Evolutionary conservation across 1,284 basidiomycete species (phyloP), one percentile per base, ranked within the genome.

Genomic region (Moesziomyces aphidis): DNA sequence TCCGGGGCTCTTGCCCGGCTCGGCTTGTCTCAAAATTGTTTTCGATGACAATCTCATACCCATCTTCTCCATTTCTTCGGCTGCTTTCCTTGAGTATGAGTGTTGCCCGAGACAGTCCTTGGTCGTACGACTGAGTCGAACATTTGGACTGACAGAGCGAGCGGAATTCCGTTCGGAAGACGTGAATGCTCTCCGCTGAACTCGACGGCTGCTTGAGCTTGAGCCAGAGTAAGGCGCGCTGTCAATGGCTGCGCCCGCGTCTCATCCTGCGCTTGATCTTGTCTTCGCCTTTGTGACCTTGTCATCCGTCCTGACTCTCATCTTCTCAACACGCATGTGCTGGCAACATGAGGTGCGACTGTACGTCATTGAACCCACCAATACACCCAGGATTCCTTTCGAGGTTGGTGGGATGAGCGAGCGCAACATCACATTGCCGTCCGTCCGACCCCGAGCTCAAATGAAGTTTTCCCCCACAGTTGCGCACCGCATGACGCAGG

Each of bases 1-100:
- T 42, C 47, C 36, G 39, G 19, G 55, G 24, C 34, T 42, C 34
- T 42, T 23, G 21, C 39, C 48, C 19, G 50, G 47, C 39, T 13
- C 39, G 19, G 39, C 17, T 44, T 17, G 50, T 61, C 39, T 10
- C 44, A 23, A 52, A 60, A 59, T 58, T 58, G 51, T 64, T 42
- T 47, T 49, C 15, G 31, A 52, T 49, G 56, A 52, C 63, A 66
- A 66, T 66, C 28, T 55, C 63, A 65, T 65, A 65, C 62, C 62
- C 62, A 42, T 19, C 39, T 42, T 19, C 19, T 42, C 19, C 39
- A 19, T 28, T 28, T 28, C 26, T 8, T 7, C 26, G 26, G 26
- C 26, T 28, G 26, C 26, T 28, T 5, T 28, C 7, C 39, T 42
- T 42, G 17, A 42, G 17, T 7, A 4, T 15, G 19, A 42, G 39